phyloP scores from a whole-genome alignment of 2,329 filamentous ascomycete genomes.

The Microdochium bolleyi region DNA sequence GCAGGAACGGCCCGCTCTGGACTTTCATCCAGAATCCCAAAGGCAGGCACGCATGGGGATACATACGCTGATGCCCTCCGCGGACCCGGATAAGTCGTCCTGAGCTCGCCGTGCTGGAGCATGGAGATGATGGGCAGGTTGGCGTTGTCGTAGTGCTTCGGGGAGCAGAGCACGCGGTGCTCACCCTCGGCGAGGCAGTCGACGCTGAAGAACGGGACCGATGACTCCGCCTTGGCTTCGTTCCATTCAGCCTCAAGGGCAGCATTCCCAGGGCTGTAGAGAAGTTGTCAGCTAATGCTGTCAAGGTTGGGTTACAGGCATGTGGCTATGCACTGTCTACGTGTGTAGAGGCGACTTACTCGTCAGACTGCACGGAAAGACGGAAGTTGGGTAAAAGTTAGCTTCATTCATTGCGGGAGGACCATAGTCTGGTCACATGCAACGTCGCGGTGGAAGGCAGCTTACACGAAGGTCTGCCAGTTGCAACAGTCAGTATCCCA shows the following conservation, averaged over 20 bases:
- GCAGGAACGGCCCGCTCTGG: too few species aligned
- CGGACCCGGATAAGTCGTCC: slow-evolving; percentile 11
- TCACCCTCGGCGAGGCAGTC: slow-evolving; percentile 8
- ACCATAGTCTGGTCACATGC: neutral
- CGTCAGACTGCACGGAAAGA: neutral
- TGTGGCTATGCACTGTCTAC: neutral
- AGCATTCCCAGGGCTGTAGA: neutral
- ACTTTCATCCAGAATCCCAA: too few species aligned
- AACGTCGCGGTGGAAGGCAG: neutral
- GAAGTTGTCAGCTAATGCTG: neutral
- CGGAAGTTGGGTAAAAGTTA: neutral
- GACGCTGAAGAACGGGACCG: slow-evolving; percentile 8
- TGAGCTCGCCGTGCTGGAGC: slow-evolving; percentile 4
- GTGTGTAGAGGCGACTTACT: neutral
- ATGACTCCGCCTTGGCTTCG: slow-evolving; percentile 4
- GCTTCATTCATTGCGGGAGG: neutral
- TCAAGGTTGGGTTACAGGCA: neutral
- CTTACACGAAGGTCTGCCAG: neutral
- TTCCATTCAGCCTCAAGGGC: slow-evolving; percentile 12
- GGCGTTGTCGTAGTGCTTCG: neutral
- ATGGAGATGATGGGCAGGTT: slow-evolving; percentile 2
- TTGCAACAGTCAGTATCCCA: neutral
- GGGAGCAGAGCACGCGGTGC: neutral
- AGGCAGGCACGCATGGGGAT: neutral
- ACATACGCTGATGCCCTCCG: slow-evolving; percentile 12